A percentile compares a stretch with the other conserved stretches of the same genome.
Evolutionary conservation across 495 filamentous ascomycete genomes (phyloP).

Genomic region (Hypoxylon cercidicola): DNA sequence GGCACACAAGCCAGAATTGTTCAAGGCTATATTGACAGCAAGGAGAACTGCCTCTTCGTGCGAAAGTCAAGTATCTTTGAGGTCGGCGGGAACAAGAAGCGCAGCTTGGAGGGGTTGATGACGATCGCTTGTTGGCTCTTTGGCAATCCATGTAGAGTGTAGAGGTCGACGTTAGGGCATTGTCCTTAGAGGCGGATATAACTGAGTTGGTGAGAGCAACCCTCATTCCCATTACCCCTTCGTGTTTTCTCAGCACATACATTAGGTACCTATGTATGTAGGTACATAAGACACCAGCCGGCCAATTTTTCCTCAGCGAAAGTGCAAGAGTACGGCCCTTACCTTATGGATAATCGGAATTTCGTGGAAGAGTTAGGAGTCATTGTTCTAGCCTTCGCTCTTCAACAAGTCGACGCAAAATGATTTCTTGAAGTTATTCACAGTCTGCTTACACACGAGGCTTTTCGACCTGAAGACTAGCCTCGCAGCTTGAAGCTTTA

Average conservation of each 20-base stretch:
- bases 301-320: neutral
- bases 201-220: no score
- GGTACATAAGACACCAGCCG: no score
- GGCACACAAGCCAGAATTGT: neutral
- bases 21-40: slow-evolving; percentile 5
- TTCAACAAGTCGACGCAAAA: slow-evolving; percentile 1
- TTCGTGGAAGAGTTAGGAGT: neutral
- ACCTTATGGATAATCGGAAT: neutral
- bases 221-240: no score
- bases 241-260: no score
- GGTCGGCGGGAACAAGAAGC: neutral
- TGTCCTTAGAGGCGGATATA: no score
- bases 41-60: neutral
- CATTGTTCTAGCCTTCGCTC: slow-evolving; percentile 5
- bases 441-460: neutral
- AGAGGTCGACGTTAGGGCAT: no score
- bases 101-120: neutral
- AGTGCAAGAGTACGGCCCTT: slow-evolving; percentile 3
- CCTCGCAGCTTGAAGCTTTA: neutral
- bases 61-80: slow-evolving; percentile 3
- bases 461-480: neutral
- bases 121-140: slow-evolving; percentile 5
- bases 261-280: no score
- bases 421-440: neutral
- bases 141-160: neutral